These are phyloP conservation scores for Limnanthes douglasii DNA, from an alignment of 345 rosid species.

Conservation along the genomic window DNA sequence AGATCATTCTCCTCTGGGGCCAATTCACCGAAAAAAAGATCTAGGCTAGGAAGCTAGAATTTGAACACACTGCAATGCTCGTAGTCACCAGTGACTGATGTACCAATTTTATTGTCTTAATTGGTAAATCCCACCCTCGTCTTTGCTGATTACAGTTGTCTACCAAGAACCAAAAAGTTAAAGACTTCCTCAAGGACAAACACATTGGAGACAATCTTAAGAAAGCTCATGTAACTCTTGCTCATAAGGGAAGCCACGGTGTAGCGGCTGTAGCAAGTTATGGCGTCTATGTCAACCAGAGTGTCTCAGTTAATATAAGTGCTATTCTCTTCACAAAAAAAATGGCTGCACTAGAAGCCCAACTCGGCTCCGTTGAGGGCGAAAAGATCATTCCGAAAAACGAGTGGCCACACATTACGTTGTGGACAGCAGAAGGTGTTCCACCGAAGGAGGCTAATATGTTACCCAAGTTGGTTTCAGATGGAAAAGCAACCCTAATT, in stretches of 20 bases:
- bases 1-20: no score
- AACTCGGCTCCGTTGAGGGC: conserved; percentile 47
- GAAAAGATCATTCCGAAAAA: conserved; percentile 49
- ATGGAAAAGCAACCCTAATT: conserved; percentile 57
- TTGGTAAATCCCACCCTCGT: no score
- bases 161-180: conserved; percentile 20
- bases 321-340: conserved; percentile 56
- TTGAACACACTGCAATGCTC: no score
- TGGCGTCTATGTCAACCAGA: conserved; percentile 26
- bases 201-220: conserved; percentile 26
- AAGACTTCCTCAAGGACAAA: conserved; percentile 43
- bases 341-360: conserved; percentile 74
- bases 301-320: conserved; percentile 53
- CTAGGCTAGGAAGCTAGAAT: no score
- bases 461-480: conserved; percentile 39
- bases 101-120: neutral
- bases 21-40: no score
- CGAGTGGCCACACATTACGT: conserved; percentile 80
- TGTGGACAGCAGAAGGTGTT: conserved; percentile 75
- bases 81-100: neutral
- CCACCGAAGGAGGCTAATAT: conserved; percentile 60
- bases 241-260: conserved; percentile 90
- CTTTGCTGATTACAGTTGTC: conserved; percentile 52
- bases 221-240: conserved; percentile 73
- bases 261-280: conserved; percentile 67